Evolutionary conservation across 2,329 filamentous ascomycete genomes (phyloP).

Genomic region (Aureobasidium sp.): DNA sequence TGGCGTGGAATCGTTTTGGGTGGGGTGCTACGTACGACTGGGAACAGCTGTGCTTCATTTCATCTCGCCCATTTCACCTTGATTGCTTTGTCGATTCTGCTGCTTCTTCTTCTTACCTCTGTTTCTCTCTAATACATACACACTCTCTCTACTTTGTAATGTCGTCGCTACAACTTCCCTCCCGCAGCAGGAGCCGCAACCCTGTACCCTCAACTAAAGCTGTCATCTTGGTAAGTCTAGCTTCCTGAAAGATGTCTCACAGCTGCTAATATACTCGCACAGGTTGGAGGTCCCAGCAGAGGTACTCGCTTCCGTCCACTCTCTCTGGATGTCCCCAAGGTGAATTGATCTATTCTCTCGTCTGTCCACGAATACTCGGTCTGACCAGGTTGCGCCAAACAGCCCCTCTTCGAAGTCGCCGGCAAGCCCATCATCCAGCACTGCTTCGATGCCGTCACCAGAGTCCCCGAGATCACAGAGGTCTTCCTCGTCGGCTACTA

Average conservation of each 20-base stretch:
- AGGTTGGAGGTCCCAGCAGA: constrained; percentile 93
- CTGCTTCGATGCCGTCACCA: constrained; percentile 84
- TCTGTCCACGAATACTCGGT: neutral
- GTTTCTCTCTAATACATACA: neutral
- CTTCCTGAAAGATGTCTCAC: constrained; percentile 11
- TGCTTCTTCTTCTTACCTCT: neutral
- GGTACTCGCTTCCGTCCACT: constrained; percentile 93
- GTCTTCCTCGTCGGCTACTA: constrained; percentile 99
- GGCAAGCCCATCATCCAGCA: constrained; percentile 98
- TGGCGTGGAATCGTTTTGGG: neutral
- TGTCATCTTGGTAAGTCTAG: constrained; percentile 69
- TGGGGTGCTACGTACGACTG: neutral
- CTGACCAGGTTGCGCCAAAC: constrained; percentile 13
- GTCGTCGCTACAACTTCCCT: constrained; percentile 23
- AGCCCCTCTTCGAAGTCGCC: constrained; percentile 97
- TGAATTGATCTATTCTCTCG: constrained; percentile 31
- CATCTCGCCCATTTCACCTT: neutral
- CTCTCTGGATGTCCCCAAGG: constrained; percentile 92
- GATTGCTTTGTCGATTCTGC: neutral
- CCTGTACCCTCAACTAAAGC: constrained; percentile 68
- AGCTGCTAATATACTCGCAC: constrained; percentile 14
- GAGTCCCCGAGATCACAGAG: constrained; percentile 86
- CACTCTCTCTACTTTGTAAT: neutral
- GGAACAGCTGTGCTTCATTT: constrained; percentile 9
- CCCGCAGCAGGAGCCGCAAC: constrained; percentile 25